Base-by-base conservation (phyloP, 495 filamentous ascomycete species). In the Aspergillus haitiensis region DNA sequence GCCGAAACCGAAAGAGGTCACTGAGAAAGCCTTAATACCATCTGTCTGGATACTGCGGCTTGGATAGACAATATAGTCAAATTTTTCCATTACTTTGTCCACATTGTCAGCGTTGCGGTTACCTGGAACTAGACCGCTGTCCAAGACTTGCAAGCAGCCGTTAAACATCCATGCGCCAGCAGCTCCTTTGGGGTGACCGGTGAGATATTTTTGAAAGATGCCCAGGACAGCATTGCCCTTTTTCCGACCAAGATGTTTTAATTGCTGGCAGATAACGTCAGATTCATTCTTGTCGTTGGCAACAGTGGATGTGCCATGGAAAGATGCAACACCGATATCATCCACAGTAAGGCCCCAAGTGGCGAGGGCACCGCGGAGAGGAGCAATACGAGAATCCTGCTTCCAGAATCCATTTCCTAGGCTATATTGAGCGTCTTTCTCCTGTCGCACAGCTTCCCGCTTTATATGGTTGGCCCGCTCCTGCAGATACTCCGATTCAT, bases 231-330 rank as follows among this genome's bases (percentile, higher is more conserved):
- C 92, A 71, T 99, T 98, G 67, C 94, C 94, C 84, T 96, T 97
- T 74, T 86, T 85, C 52, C 94, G 89, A 60, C 95, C 94, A 48
- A 99, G 88, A 72, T 99, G 95, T 65, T 84, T 87, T 75, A 99
- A 82, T 78, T 98, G 96, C 74, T 97, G 90, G 81, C 93, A 97
- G 65, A 99, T 88, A 68, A 96, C 93, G 58, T 94, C 92, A 32
- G 94, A 97, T 74, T 99, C 94, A 72, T 99, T 99, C 86, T 99
- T 99, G 80, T 99, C 94, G 70, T 99, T 99, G 56, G 94, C 94
- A 59, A 95, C 92, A 39, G 94, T 99, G 18, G 93, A 97, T 33
- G 94, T 99, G 62, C 94, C 94, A 76, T 99, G 94, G 89, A 98
- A 99, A 18, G 94, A 98, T 7, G 93, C 93, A 49, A 98, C 92